Conservation (phyloP, 495 filamentous ascomycete species). For the Penicillium malachiteum region DNA sequence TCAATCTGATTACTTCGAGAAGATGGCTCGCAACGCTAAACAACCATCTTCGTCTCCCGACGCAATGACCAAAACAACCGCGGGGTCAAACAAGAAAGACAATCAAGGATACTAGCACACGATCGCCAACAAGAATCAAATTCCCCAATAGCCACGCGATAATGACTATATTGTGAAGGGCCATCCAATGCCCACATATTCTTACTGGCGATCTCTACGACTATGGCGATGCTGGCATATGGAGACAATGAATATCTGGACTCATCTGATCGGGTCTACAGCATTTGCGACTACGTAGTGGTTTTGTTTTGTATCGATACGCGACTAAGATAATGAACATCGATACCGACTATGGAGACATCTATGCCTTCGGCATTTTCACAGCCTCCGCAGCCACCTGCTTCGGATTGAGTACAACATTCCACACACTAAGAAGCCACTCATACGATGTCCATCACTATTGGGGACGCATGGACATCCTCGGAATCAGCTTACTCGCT, state of each 20-base stretch:
- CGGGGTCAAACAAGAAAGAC: background rate
- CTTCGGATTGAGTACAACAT: slow-evolving; percentile 8
- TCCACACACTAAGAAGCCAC: slow-evolving; percentile 16
- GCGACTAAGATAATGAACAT: background rate
- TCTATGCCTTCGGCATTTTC: slow-evolving; percentile 10
- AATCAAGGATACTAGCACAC: slow-evolving; percentile 6
- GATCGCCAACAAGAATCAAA: slow-evolving; percentile 13
- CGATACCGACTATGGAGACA: slow-evolving; percentile 2
- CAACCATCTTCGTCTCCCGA: too few relatives aligned
- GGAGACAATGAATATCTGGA: slow-evolving; percentile 22
- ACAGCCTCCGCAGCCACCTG: slow-evolving; percentile 9
- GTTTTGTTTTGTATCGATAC: background rate
- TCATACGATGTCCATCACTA: slow-evolving; percentile 13
- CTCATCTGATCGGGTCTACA: slow-evolving; percentile 10
- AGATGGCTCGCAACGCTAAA: too few relatives aligned
- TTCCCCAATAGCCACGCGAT: slow-evolving; percentile 14
- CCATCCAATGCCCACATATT: slow-evolving; percentile 20
- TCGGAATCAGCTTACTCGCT: slow-evolving; percentile 13
- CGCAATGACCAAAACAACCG: too few relatives aligned
- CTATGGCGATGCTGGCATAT: slow-evolving; percentile 19
- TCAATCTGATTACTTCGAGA: too few relatives aligned
- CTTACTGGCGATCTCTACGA: slow-evolving; percentile 11
- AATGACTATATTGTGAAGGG: slow-evolving; percentile 17
- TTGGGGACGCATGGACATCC: slow-evolving; percentile 16
- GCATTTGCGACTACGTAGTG: slow-evolving; percentile 7